Base-by-base conservation (phyloP, 129 eudicot genomes). In the Escallonia herrerae region DNA sequence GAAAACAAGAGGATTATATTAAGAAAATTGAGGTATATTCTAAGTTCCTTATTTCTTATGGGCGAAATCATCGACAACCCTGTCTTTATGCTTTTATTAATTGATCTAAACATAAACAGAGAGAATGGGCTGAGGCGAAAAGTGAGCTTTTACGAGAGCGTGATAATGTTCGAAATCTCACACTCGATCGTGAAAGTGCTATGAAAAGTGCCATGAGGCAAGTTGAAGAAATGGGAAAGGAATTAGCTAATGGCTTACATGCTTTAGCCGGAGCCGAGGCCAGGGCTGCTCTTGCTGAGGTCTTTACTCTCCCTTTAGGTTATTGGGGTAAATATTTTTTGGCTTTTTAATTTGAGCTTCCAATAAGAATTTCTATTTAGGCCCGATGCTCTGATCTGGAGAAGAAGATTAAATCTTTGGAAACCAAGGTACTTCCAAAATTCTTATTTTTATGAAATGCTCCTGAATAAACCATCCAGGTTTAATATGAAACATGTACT, bases 81-180 rank as follows among this genome's bases (percentile, higher is more conserved):
- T n/a, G n/a, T n/a, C n/a, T 22, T 22, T 22, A 22, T 22, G 33
- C 33, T 22, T 22, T 22, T 22, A 22, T 22, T 22, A 22, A 22
- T 22, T 22, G 33, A 22, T 22, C 33, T 22, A 22, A 39, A 38
- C 52, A 11, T 4, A n/a, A 54, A 70, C 73, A 82, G 83, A 81
- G 78, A 76, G 98, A 93, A 78, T 88, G 95, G 98, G 98, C 96
- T 39, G 98, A 93, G 77, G 96, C 90, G 42, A 93, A 88, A 76
- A 93, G 80, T 60, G 95, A 93, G 66, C 95, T 93, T 11, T 95
- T 88, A 69, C 86, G 77, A 73, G 91, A 93, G 79, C 83, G 96
- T 14, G 81, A 93, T 46, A 81, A 67, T 76, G 86, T 77, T 53
- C 83, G 95, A 1, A 70, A 65, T 60, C 80, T 87, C 45, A 79